A percentile compares a stretch with the other conserved stretches of the same genome.
These are phyloP conservation scores for Talaromyces nanjingensis DNA, from an alignment of 495 filamentous ascomycete genomes.

Conservation along the genomic window DNA sequence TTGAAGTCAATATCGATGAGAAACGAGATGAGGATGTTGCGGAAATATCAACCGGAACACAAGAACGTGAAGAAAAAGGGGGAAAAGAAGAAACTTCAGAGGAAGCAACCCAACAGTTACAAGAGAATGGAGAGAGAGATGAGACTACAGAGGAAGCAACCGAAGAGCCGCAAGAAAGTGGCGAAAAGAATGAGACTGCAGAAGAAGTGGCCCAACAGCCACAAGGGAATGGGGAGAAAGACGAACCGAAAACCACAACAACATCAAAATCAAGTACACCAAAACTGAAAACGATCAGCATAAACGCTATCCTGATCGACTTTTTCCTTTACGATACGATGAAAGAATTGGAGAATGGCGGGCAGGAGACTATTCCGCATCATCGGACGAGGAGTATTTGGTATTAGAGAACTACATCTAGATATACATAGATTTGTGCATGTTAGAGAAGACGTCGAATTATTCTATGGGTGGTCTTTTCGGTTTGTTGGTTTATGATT, in stretches of 20 bases:
- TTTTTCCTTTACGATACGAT: conserved; percentile 94
- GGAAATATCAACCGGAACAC: not conserved
- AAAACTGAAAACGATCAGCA: conserved; percentile 24
- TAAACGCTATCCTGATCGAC: conserved; percentile 92
- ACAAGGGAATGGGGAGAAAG: not conserved
- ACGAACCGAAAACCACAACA: conserved; percentile 13
- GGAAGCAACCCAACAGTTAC: not conserved
- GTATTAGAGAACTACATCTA: conserved; percentile 55
- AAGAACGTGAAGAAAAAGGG: not conserved
- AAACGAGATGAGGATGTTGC: not conserved
- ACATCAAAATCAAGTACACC: conserved; percentile 13
- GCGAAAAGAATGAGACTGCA: not conserved
- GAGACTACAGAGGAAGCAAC: not conserved
- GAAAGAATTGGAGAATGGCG: conserved; percentile 65
- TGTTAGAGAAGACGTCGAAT: not conserved
- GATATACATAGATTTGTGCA: not conserved
- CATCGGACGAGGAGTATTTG: conserved; percentile 92
- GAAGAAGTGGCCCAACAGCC: not conserved
- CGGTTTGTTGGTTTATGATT: not conserved
- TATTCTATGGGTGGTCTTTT: not conserved
- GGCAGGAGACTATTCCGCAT: conserved; percentile 65
- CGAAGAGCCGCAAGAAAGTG: not conserved
- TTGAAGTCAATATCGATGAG: not conserved
- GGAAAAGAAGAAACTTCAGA: not conserved
- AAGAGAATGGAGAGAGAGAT: not conserved